Conservation (phyloP, 257 asterid species). For the Lithospermum erythrorhizon region DNA sequence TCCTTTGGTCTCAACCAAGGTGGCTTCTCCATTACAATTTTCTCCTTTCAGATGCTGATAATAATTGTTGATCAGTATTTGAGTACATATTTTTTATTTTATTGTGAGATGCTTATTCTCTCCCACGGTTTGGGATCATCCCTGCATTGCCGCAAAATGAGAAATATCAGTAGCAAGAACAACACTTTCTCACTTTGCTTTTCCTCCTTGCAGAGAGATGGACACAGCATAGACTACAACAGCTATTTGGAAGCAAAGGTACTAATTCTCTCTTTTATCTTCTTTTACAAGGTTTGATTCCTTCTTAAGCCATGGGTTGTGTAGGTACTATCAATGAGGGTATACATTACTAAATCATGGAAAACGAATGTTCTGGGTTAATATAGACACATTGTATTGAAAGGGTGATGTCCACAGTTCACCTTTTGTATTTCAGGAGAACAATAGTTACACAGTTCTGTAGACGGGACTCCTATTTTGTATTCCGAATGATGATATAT, state of each 20-base stretch:
- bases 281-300: conserved; percentile 1
- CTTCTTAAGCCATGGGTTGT: background rate
- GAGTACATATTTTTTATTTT: too few species aligned
- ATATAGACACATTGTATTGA: background rate
- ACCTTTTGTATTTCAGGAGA: too few species aligned
- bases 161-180: background rate
- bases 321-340: background rate
- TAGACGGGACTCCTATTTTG: too few species aligned
- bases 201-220: conserved; percentile 63
- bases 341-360: background rate
- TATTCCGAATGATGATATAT: too few species aligned
- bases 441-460: too few species aligned
- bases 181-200: background rate
- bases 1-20: conserved; percentile 92
- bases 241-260: conserved; percentile 91
- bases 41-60: background rate
- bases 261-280: background rate
- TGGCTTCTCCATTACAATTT: conserved; percentile 10
- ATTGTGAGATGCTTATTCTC: background rate
- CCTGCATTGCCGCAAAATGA: background rate
- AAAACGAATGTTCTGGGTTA: background rate
- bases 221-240: conserved; percentile 55
- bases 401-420: too few species aligned
- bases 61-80: background rate
- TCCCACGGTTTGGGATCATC: background rate